Percentiles rank a stretch among this genome's conserved stretches.
Conservation (phyloP, 495 filamentous ascomycete species). For the Neurospora discreta region DNA sequence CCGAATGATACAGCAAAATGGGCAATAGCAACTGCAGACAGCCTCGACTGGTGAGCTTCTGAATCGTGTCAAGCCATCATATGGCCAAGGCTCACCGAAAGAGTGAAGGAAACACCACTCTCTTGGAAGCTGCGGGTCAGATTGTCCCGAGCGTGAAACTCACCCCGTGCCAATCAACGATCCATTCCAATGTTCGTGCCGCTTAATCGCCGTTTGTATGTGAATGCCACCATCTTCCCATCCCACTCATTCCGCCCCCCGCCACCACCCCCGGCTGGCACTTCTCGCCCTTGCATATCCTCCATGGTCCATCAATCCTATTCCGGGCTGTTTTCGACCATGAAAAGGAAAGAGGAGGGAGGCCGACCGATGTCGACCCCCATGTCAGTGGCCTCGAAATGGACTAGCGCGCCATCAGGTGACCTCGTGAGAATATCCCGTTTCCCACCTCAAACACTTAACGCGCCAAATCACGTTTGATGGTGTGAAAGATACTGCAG, state of each 20-base stretch:
- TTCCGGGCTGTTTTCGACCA: background rate
- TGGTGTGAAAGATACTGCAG: background rate
- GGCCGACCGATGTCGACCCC: background rate
- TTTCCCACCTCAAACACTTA: slow-evolving; percentile 6
- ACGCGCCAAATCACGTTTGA: slow-evolving; percentile 21
- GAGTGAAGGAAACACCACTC: background rate
- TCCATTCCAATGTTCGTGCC: background rate
- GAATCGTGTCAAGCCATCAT: background rate
- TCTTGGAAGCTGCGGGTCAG: background rate
- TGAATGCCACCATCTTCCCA: background rate
- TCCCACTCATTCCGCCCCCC: background rate
- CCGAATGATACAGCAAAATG: background rate
- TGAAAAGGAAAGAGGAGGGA: background rate
- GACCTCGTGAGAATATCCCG: slow-evolving; percentile 12
- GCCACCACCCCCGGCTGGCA: background rate
- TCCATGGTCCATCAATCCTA: background rate
- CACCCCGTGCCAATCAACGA: background rate
- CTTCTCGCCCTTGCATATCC: background rate
- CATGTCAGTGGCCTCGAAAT: slow-evolving; percentile 1
- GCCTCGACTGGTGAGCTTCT: background rate
- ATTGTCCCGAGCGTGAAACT: background rate
- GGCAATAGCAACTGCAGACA: background rate
- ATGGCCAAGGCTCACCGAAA: background rate
- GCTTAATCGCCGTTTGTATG: background rate
- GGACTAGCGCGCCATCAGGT: slow-evolving; percentile 14